Evolutionary conservation across 2,329 filamentous ascomycete genomes (phyloP), one percentile per base, ranked within the genome.

Genomic region (Calonectria crousiana): DNA sequence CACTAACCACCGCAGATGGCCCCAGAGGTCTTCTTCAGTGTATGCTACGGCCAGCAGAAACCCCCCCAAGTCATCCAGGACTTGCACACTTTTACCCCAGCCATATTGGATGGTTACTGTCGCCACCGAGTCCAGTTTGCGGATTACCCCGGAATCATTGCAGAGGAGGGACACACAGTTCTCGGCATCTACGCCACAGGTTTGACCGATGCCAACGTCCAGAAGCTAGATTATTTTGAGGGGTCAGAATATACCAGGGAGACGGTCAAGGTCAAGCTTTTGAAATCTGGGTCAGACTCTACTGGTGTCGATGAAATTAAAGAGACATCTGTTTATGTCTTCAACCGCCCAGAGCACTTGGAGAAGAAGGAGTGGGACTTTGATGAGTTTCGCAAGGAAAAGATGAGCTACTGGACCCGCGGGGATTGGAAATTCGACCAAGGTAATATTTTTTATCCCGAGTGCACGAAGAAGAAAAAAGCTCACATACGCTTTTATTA

Each of bases 321-420:
- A 66, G 84, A 88, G 74, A 89, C 92, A 3, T 87, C 90, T 67
- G 91, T 92, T 16, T 96, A 96, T 82, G 89, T 95, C 6, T 95
- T 90, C 84, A 86, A 87, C 56, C 76, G 86, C 1, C 83, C 86
- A 20, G 77, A 84, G 0, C 47, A 81, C 0, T 85, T 98, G 23
- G 95, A 98, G 83, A 87, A 90, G 38, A 84, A 87, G 28, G 95
- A 98, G 83, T 98, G 96, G 96, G 95, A 98, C 83, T 97, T 95
- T 85, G 92, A 93, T 62, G 92, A 94, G 76, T 98, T 98, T 82
- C 91, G 93, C 75, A 88, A 89, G 79, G 93, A 97, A 75, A 98
- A 95, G 87, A 85, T 92, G 85, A 82, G 82, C 70, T 72, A 81
- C 4, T 92, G 90, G 90, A 88, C 89, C 6, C 84, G 89, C n/a